Base-by-base conservation (phyloP, 2,329 filamentous ascomycete species). In the Dothistroma septosporum region DNA sequence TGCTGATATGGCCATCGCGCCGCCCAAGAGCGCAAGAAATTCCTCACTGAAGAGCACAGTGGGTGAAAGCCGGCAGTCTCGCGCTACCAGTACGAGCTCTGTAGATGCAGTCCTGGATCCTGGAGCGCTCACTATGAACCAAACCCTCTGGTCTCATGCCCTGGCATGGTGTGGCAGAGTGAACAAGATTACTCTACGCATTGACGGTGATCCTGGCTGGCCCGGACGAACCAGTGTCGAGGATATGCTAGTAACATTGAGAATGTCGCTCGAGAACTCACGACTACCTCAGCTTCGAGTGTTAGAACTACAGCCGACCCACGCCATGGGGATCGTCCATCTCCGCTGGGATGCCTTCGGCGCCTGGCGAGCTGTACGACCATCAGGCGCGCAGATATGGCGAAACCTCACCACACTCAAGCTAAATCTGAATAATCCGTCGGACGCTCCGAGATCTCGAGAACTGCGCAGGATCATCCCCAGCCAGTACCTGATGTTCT, bases 261-360 rank as follows among this genome's bases (percentile, higher is more conserved):
- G 72, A 24, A 57, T 63, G 11, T 64, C 68, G 4, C 57, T 75
- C 35, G 72, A 75, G 44, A 57, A 56, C 21, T 47, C 58, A 5
- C 58, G 58, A 4, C 58, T 68, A 10, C 57, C 58, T 7, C 50
- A 66, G 7, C 59, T 74, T 2, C 62, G 61, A 22, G 61, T 60
- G 4, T 33, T 75, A 1, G 61, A 57, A 4, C 31, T 74, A 12
- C 28, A 53, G 10, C 71, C 73, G 0, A 60, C 73, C 16, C 70
- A 73, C 52, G 67, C 68, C 9, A 69, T 71, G 56, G 70, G 72
- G 47, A 69, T 75, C 44, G 32, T 75, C 11, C 71, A 72, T 52
- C 62, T 74, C 21, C 71, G 73, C 37, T 74, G 73, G 72, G 56
- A 62, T 10, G 65, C 68, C 28, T 66, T 71, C 32, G 64, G 61